Base-by-base conservation (phyloP, 2,329 filamentous ascomycete genomes). In the Plenodomus biglobosus region DNA sequence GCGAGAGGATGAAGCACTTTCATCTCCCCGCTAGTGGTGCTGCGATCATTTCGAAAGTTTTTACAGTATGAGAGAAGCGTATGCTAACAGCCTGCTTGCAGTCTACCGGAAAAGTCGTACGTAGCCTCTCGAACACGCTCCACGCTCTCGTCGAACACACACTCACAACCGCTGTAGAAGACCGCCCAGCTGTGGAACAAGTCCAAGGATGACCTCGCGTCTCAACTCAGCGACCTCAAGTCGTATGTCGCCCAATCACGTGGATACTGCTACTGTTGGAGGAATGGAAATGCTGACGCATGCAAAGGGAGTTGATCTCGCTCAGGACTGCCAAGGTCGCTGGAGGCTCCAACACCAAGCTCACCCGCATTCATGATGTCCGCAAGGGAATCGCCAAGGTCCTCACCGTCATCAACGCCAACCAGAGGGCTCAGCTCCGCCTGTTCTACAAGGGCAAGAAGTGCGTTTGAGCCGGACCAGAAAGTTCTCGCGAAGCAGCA, bases 401-500 rank as follows among this genome's bases (percentile, higher is more conserved):
- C 80, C 87, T 99, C 72, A 99, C 94, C 78, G 85, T 99, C 82
- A 96, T 99, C 87, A 99, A 97, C 85, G 88, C 91, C 80, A 97
- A 95, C 86, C 94, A 99, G 84, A 88, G 95, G 78, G 84, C 90
- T 66, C 92, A 97, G 82, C 90, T 99, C 51, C 65, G 69, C 54
- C 84, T 97, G 67, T 97, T 97, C 88, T 99, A 99, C 87, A 95
- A 96, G 85, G 88, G 88, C 87, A 97, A 97, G 90, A 97, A 96
- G 85, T 71, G 59, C 61, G 68, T 70, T 42, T 32, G 46, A 40
- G 40, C 48, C 38, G 39, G 39, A 42, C 21, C 8, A 45, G 27
- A 41, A n/a, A 24, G 27, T 27, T 30, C n/a, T 15, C 41, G 30
- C 35, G 38, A 40, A 32, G 34, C 32, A 22, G 18, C 43, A 38